Conservation (phyloP, 129 eudicot genomes). For the Oenanthe sinensis region DNA sequence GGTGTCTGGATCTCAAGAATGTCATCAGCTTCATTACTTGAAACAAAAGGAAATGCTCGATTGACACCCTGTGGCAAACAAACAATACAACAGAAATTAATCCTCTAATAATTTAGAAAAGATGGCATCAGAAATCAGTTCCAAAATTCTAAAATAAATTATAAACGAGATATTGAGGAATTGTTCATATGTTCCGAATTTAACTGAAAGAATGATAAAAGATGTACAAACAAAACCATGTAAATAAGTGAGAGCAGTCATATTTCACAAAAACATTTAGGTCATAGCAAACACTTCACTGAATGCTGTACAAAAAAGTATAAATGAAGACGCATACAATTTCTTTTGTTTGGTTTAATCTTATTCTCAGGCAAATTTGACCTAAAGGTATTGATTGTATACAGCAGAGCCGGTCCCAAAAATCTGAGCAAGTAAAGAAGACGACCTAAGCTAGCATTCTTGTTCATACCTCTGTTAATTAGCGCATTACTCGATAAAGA, state of each 20-base stretch:
- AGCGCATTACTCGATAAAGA: neutral
- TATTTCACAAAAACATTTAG: neutral
- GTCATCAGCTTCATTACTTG: constrained; percentile 89
- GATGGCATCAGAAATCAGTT: neutral
- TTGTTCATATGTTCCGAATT: too few relatives aligned
- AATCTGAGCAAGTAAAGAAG: neutral
- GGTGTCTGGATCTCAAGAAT: constrained; percentile 87
- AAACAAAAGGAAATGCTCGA: constrained; percentile 90
- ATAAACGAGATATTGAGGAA: neutral
- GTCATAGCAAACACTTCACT: neutral
- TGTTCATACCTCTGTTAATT: neutral
- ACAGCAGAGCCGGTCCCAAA: neutral
- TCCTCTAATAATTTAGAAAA: too few relatives aligned
- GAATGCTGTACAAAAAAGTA: neutral
- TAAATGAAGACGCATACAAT: neutral
- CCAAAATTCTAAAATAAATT: neutral
- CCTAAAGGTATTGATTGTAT: neutral
- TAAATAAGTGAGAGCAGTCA: neutral
- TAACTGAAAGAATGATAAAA: neutral
- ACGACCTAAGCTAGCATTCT: neutral
- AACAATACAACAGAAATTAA: constrained; percentile 10
- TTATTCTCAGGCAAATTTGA: neutral
- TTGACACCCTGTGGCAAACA: constrained; percentile 64
- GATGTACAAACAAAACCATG: neutral
- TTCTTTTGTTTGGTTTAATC: neutral